Evolutionary conservation across 768 basidiomycete genomes (phyloP), one percentile per base, ranked within the genome.

Genomic region (Mycena crocata): DNA sequence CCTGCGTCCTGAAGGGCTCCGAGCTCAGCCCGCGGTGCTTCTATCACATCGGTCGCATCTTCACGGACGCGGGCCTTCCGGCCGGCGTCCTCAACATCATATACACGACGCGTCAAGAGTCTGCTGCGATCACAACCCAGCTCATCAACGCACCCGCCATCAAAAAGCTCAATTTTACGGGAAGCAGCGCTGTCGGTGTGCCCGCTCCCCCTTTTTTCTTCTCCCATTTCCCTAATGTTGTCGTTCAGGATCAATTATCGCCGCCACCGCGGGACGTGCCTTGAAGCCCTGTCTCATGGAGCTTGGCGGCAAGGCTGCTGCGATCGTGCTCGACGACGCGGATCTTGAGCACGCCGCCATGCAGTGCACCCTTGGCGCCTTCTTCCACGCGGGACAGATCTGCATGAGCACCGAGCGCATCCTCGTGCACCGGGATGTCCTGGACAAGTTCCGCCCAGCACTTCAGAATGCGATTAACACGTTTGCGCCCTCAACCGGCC

Each of bases 381-480:
- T 82, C 76, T 83, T 78, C 75, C 91, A 90, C 72, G 85, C 88
- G 44, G 90, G 92, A 26, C 90, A 93, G 78, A 79, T 83, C 45
- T 93, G 91, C 78, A 86, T 86, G 73, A 89, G 89, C 28, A 88
- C 91, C 24, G 89, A 90, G 48, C 85, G 91, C 66, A 86, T 92
- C 69, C 89, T 83, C 69, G 90, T 93, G 17, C 90, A 91, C 70
- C 83, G 82, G 66, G 73, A 73, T 15, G 83, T 92, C 66, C 89
- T 91, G 76, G 90, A 92, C 72, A 75, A 84, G 66, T 92, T 92
- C 82, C 69, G 69, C 51, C 73, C 90, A 61, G 72, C 75, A 62
- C 77, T 71, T 42, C 87, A 89, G 76, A 78, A 77, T 1, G 80
- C 76, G 49, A 80, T 85, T 76, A 77, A 86, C 57, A 77, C 78